These are phyloP conservation scores for Kodamaea leandrae DNA, from an alignment of 805 yeast species.

Conservation along the genomic window DNA sequence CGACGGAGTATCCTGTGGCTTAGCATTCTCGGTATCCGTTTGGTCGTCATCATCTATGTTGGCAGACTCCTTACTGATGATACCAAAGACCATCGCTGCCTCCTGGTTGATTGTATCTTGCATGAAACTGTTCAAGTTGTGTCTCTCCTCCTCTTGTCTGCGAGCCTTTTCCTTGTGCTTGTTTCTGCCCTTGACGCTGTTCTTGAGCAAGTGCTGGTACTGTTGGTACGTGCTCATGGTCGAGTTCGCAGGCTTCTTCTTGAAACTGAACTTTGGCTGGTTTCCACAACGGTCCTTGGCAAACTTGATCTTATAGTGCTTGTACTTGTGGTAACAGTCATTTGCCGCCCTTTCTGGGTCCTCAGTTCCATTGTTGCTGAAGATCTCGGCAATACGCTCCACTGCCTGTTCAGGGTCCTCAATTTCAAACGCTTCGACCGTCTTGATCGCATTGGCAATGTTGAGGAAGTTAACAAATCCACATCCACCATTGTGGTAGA, in stretches of 20 bases:
- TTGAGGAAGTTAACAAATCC: constrained; percentile 72
- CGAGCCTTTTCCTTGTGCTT: constrained; percentile 4
- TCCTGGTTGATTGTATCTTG: constrained; percentile 34
- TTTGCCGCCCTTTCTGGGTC: constrained; percentile 28
- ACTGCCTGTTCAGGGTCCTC: constrained; percentile 8
- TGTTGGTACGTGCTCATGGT: constrained; percentile 10
- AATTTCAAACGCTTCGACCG: constrained; percentile 56
- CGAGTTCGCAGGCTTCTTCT: constrained; percentile 37
- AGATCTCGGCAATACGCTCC: constrained; percentile 51
- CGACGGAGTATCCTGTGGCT: background rate
- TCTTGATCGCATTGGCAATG: constrained; percentile 59
- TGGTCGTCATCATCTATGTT: constrained; percentile 6
- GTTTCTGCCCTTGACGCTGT: constrained; percentile 11
- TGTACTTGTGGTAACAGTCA: constrained; percentile 43
- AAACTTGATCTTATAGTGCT: constrained; percentile 56
- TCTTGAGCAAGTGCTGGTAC: constrained; percentile 16
- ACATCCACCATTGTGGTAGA: constrained; percentile 64
- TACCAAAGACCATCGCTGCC: constrained; percentile 46
- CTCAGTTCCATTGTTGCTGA: constrained; percentile 40
- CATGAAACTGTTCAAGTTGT: constrained; percentile 14
- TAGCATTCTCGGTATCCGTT: constrained; percentile 7
- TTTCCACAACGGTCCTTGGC: constrained; percentile 84
- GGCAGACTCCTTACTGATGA: constrained; percentile 24
- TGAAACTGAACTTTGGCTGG: constrained; percentile 53
- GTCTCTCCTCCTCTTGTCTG: constrained; percentile 3